Percentiles rank a stretch among this genome's conserved stretches.
phyloP scores from a whole-genome alignment of 2,329 filamentous ascomycete species.

The Hymenoscyphus fructigenus region DNA sequence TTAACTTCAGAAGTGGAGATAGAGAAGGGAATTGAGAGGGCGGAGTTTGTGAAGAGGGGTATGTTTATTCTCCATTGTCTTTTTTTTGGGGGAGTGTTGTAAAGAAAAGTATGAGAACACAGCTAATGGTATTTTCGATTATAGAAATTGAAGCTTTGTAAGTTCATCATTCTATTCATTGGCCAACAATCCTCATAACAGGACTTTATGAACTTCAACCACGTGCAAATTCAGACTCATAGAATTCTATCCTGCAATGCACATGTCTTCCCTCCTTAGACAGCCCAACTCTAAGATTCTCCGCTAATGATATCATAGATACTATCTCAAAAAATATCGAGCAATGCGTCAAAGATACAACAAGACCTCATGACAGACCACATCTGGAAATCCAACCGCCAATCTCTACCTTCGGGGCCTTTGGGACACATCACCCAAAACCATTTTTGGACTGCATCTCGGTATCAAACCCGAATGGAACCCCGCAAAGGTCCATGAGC shows the following conservation, averaged over 20 bases:
- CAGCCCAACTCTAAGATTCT: background rate
- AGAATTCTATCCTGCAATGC: too few relatives aligned
- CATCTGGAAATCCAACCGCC: too few relatives aligned
- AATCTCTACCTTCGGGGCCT: background rate
- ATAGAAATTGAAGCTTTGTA: conserved; percentile 89
- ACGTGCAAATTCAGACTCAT: background rate
- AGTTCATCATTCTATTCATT: conserved; percentile 44
- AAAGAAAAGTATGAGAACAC: background rate
- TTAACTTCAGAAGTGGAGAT: conserved; percentile 75
- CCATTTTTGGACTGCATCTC: background rate
- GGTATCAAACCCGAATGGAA: background rate
- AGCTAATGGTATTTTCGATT: background rate
- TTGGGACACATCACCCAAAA: background rate
- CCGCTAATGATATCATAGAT: conserved; percentile 50
- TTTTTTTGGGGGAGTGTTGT: background rate
- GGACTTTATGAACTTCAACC: background rate
- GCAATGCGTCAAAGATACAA: conserved; percentile 77
- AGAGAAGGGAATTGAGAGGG: conserved; percentile 68
- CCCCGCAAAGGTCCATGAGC: background rate
- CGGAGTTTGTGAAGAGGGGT: conserved; percentile 92
- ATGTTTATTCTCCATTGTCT: conserved; percentile 17
- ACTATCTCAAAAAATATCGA: conserved; percentile 90
- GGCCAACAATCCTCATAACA: background rate
- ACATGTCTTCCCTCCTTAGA: background rate
- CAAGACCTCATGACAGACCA: conserved; percentile 24